phyloP scores from a whole-genome alignment of 371 early-diverging fungal genomes.

The Mucor irregularis region DNA sequence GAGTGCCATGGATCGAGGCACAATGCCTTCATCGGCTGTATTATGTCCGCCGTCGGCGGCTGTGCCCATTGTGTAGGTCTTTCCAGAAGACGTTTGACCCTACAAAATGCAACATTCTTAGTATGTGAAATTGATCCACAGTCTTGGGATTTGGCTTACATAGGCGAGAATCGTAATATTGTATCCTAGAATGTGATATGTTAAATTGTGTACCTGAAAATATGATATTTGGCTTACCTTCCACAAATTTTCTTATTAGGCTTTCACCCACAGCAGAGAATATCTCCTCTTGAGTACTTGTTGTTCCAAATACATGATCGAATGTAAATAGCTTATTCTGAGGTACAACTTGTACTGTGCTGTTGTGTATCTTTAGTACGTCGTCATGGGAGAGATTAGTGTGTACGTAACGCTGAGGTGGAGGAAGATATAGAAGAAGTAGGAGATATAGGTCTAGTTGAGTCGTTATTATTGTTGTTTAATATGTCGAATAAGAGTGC shows the following conservation, averaged over 20 bases:
- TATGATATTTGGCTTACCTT: no score
- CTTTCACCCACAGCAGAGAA: conserved; percentile 26
- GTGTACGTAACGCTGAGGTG: conserved; percentile 17
- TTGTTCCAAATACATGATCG: conserved; percentile 39
- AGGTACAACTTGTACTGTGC: conserved; percentile 30
- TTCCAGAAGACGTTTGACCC: conserved; percentile 91
- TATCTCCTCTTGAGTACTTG: conserved; percentile 28
- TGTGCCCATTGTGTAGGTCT: conserved; percentile 98
- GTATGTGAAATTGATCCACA: no score
- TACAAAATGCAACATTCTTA: neutral
- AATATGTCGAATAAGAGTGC: conserved; percentile 63
- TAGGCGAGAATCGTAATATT: conserved; percentile 95
- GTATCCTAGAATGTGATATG: conserved; percentile 64
- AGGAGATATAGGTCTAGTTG: conserved; percentile 18
- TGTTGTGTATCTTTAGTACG: conserved; percentile 25
- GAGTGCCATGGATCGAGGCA: conserved; percentile 79
- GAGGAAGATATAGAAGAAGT: conserved; percentile 27
- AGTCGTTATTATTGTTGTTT: conserved; percentile 8
- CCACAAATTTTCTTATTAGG: conserved; percentile 30
- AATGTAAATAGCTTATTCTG: conserved; percentile 35
- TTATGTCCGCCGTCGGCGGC: conserved; percentile 58
- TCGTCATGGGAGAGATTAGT: conserved; percentile 35
- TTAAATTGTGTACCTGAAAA: no score
- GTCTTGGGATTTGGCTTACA: no score
- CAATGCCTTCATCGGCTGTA: conserved; percentile 71